Percentiles rank a stretch among this genome's conserved stretches.
Evolutionary conservation across 75 land plant genomes (phyloP).

Genomic region (Pseudotsuga menziesii): DNA sequence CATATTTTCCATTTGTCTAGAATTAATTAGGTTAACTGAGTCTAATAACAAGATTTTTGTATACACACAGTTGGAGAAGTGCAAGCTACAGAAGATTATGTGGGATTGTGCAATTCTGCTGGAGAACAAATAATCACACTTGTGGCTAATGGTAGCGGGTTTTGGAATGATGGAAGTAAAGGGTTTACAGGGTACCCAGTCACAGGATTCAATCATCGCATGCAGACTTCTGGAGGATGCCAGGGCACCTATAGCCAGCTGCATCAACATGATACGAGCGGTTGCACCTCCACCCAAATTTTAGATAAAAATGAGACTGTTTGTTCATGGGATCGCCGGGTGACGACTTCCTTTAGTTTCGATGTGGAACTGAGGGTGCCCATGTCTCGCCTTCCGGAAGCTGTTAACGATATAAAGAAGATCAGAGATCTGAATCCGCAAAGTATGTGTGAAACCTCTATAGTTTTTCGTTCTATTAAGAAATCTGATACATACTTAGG

Average conservation of each 20-base stretch:
- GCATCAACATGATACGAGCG: background rate
- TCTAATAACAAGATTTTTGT: background rate
- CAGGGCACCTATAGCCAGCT: background rate
- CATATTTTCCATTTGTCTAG: no score
- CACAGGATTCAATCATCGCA: background rate
- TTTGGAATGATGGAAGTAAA: background rate
- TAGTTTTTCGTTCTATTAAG: slow-evolving; percentile 1
- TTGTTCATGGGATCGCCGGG: background rate
- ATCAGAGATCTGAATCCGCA: slow-evolving; percentile 15
- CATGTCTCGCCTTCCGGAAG: background rate
- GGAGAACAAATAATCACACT: background rate
- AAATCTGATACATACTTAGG: background rate
- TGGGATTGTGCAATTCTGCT: background rate
- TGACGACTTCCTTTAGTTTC: background rate
- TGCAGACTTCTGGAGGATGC: slow-evolving; percentile 3
- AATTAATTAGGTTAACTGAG: no score
- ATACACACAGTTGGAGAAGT: background rate
- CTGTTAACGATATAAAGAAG: slow-evolving; percentile 14
- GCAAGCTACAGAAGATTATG: background rate
- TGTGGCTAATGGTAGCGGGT: background rate
- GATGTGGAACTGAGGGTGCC: background rate
- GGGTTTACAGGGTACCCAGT: background rate
- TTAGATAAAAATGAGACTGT: background rate
- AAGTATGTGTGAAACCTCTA: slow-evolving; percentile 22
- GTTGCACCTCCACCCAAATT: background rate